Percentiles rank a stretch among this genome's conserved stretches.
Evolutionary conservation across 1,284 basidiomycete species (phyloP).

Genomic region (Cerrena zonata): DNA sequence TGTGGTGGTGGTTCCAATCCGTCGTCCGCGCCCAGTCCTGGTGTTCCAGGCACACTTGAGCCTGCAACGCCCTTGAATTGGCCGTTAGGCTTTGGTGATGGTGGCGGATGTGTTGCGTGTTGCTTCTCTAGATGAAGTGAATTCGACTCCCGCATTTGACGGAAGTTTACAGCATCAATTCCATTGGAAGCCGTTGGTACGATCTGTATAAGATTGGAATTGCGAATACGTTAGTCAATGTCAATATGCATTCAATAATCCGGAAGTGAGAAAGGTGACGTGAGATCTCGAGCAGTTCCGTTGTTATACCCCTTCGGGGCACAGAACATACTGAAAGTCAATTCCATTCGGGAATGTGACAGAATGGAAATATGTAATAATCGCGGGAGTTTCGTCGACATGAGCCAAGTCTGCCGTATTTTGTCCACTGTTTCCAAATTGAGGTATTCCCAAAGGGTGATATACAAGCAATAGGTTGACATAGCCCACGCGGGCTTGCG

Average conservation of each 20-base stretch:
- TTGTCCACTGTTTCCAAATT: no score
- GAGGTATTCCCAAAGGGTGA: no score
- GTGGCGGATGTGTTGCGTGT: constrained; percentile 12
- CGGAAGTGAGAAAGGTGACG: not conserved
- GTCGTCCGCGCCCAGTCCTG: constrained; percentile 48
- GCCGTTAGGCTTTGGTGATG: constrained; percentile 8
- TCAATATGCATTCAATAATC: not conserved
- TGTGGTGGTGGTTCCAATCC: constrained; percentile 37
- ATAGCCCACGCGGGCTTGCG: no score
- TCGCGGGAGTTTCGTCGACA: no score
- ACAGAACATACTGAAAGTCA: not conserved
- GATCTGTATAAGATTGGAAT: constrained; percentile 46
- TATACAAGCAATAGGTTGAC: no score
- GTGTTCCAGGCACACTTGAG: constrained; percentile 34
- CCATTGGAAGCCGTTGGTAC: constrained; percentile 80
- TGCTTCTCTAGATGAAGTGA: constrained; percentile 81
- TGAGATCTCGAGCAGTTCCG: not conserved
- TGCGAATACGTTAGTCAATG: not conserved
- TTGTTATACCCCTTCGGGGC: not conserved
- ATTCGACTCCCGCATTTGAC: constrained; percentile 82
- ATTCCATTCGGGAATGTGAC: no score
- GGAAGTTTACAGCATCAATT: constrained; percentile 85
- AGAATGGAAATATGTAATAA: no score
- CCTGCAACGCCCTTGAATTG: constrained; percentile 38
- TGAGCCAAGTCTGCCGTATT: no score